phyloP scores from a whole-genome alignment of 2,329 filamentous ascomycete species.

The Phaeosphaeriaceae sp. region DNA sequence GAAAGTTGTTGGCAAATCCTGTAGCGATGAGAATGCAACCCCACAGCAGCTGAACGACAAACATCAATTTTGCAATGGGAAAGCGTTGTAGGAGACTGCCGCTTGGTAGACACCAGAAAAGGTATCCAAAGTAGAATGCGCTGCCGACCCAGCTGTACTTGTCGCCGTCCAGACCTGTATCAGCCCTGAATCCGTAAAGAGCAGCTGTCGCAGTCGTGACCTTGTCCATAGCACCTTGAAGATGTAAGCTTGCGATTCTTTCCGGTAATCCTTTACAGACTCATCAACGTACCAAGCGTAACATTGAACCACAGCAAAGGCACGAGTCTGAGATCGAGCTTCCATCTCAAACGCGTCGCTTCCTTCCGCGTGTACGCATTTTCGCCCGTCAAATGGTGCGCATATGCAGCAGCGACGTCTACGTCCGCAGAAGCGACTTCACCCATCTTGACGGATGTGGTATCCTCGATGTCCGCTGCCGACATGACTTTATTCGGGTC shows the following conservation, averaged over 20 bases:
- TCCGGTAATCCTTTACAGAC: not conserved
- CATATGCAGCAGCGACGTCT: slow-evolving; percentile 37
- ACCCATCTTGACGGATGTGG: slow-evolving; percentile 9
- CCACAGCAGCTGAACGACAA: slow-evolving; percentile 19
- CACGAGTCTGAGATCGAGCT: slow-evolving; percentile 52
- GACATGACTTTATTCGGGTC: slow-evolving; percentile 5
- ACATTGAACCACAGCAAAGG: slow-evolving; percentile 46
- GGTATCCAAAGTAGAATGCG: slow-evolving; percentile 32
- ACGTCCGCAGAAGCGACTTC: slow-evolving; percentile 11
- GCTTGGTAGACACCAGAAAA: slow-evolving; percentile 27
- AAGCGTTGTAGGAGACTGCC: slow-evolving; percentile 24
- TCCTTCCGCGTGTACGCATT: slow-evolving; percentile 34
- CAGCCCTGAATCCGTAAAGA: slow-evolving; percentile 30
- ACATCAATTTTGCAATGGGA: slow-evolving; percentile 27
- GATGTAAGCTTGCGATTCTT: slow-evolving; percentile 20
- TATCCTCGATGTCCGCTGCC: slow-evolving; percentile 7
- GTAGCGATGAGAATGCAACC: slow-evolving; percentile 22
- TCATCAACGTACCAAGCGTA: not conserved
- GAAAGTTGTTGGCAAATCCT: slow-evolving; percentile 29
- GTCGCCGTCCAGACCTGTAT: slow-evolving; percentile 28
- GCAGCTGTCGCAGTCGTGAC: slow-evolving; percentile 28
- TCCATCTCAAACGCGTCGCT: slow-evolving; percentile 46
- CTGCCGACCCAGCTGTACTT: slow-evolving; percentile 33
- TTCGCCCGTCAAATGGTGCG: slow-evolving; percentile 30
- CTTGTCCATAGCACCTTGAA: slow-evolving; percentile 25